Evolutionary conservation across 352 stramenopile species (phyloP), one percentile per base, ranked within the genome.

Genomic region (Globisporangium paroecandrum): DNA sequence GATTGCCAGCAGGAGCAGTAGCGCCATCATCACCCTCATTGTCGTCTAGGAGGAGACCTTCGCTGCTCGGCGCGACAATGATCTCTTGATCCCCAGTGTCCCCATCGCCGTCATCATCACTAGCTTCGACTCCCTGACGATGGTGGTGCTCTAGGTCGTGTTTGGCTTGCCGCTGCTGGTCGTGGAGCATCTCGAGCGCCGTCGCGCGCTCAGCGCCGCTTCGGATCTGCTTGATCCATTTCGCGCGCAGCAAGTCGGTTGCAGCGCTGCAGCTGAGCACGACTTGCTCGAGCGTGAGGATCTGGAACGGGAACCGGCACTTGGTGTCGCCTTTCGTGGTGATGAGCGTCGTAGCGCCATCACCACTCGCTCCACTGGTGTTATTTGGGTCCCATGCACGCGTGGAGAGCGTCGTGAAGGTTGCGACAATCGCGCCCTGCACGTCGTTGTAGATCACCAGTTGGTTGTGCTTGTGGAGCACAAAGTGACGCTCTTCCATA

Each of bases 191-290:
- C 49, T 89, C 79, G 9, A 89, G 65, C 3, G 83, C 83, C 22
- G 69, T 69, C 0, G 72, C 79, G 25, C 85, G 78, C 58, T 90
- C 79, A 0, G 74, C 81, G 13, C 81, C 79, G 0, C 72, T n/a
- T 18, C 83, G 81, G 46, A 89, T 79, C 27, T 89, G 83, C 22
- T 85, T 80, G 56, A 91, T 89, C 83, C 83, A 91, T 29, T 78
- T 82, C 7, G 81, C 83, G 34, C 83, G 72, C 22, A 89, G 78
- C 3, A 84, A 43, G 61, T 91, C 83, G 0, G 76, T 85, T 20
- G 79, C 77, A 3, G 83, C 83, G 24, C 81, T 82, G 34, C 81
- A 89, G 62, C 79, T 89, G 32, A 91, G 38, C 4, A 89, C 73
- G 58, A 90, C 74, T 43, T 89, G 83, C 34, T 89, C 78, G 22